Conservation (phyloP, 2,329 filamentous ascomycete species). For the Fusarium coffeatum region DNA sequence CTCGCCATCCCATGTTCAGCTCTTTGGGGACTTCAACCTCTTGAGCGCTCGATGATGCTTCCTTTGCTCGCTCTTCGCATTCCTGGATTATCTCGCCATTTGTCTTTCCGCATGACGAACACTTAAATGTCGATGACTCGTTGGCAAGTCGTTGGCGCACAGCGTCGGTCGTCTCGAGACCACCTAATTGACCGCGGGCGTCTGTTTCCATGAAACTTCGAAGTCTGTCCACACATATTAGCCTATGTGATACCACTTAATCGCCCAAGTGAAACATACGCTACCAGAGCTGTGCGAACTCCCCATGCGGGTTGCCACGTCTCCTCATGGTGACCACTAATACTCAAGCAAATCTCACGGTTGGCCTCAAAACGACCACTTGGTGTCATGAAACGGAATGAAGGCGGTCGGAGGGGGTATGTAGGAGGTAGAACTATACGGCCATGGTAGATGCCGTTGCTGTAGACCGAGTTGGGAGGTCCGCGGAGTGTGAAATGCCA, state of each 20-base stretch:
- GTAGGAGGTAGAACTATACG: slow-evolving; percentile 90
- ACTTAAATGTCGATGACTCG: slow-evolving; percentile 74
- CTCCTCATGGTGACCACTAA: slow-evolving; percentile 95
- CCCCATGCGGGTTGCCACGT: slow-evolving; percentile 99
- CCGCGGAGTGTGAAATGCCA: slow-evolving; percentile 99
- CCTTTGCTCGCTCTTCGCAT: slow-evolving; percentile 68
- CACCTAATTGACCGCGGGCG: slow-evolving; percentile 87
- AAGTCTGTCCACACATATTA: slow-evolving; percentile 58
- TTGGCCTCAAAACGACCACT: slow-evolving; percentile 95
- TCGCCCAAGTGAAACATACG: slow-evolving; percentile 54
- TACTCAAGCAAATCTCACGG: slow-evolving; percentile 94
- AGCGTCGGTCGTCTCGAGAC: slow-evolving; percentile 78
- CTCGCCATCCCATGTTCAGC: slow-evolving; percentile 76
- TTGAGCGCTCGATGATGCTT: slow-evolving; percentile 46
- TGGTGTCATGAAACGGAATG: slow-evolving; percentile 95
- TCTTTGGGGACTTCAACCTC: slow-evolving; percentile 66
- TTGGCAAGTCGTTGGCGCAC: slow-evolving; percentile 76
- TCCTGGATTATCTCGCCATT: slow-evolving; percentile 81
- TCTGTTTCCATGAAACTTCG: slow-evolving; percentile 94
- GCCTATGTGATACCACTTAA: neutral
- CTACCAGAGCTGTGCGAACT: slow-evolving; percentile 85
- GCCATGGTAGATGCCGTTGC: slow-evolving; percentile 89
- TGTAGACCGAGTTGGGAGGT: slow-evolving; percentile 83
- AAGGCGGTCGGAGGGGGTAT: slow-evolving; percentile 91
- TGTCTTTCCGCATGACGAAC: slow-evolving; percentile 74